These are phyloP conservation scores for Neolentinus lepideus DNA, from an alignment of 1,284 basidiomycete genomes.

Conservation along the genomic window DNA sequence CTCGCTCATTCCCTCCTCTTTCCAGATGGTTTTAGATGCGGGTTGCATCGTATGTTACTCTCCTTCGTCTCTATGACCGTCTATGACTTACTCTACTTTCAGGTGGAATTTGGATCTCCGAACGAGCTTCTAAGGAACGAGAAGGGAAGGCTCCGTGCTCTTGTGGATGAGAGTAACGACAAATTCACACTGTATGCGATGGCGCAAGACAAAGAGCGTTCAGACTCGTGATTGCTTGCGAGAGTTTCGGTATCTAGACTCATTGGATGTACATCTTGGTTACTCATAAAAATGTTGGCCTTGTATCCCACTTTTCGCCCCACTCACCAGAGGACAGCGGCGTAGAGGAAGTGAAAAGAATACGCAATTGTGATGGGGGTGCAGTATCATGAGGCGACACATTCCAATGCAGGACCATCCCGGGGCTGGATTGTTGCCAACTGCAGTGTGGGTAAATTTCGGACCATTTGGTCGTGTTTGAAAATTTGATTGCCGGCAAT, in stretches of 20 bases:
- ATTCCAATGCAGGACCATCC: too few relatives aligned
- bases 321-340: too few relatives aligned
- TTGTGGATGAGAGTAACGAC: conserved; percentile 57
- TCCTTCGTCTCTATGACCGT: not conserved
- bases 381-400: too few relatives aligned
- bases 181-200: conserved; percentile 39
- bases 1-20: not conserved
- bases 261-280: not conserved
- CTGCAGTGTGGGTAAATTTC: too few relatives aligned
- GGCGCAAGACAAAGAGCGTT: conserved; percentile 18
- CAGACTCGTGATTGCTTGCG: not conserved
- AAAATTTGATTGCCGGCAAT: too few relatives aligned
- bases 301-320: too few relatives aligned
- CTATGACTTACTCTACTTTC: not conserved
- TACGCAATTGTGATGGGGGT: too few relatives aligned
- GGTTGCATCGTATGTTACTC: conserved; percentile 23
- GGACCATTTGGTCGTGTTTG: too few relatives aligned
- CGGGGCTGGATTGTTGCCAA: too few relatives aligned
- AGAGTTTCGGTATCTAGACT: not conserved
- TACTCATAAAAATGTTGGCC: too few relatives aligned
- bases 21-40: conserved; percentile 31
- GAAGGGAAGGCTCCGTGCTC: conserved; percentile 41
- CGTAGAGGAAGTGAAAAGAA: too few relatives aligned
- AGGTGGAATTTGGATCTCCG: conserved; percentile 58
- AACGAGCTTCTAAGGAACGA: conserved; percentile 47